Evolutionary conservation across 306 rosid genomes (phyloP).

Genomic region (Cucurbita moschata): DNA sequence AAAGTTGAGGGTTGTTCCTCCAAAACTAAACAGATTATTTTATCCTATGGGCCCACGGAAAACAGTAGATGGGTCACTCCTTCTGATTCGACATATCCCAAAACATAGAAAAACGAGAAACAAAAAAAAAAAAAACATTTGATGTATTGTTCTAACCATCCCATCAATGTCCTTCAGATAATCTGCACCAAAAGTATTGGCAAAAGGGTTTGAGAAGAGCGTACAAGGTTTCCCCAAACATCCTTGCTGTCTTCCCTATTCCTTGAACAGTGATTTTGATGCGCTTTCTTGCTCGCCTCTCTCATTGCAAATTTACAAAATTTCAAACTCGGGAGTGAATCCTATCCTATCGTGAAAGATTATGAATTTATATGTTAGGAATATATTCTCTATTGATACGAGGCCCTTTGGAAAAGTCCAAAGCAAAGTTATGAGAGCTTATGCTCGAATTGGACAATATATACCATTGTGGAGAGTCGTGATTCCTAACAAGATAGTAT

Average conservation of each 20-base stretch:
- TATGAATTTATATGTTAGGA: no score
- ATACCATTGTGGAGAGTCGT: no score
- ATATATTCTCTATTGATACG: no score
- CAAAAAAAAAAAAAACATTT: not conserved
- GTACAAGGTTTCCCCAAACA: slow-evolving; percentile 1
- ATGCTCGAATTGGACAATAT: no score
- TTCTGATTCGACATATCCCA: not conserved
- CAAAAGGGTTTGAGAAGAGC: not conserved
- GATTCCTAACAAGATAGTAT: no score
- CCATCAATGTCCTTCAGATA: not conserved
- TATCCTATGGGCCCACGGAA: not conserved
- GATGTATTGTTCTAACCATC: not conserved
- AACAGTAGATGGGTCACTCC: not conserved
- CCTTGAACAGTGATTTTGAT: not conserved
- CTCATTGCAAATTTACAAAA: not conserved
- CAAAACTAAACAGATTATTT: not conserved
- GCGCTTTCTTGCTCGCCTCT: not conserved
- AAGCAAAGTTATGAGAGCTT: no score
- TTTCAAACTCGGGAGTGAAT: no score
- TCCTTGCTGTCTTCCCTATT: not conserved
- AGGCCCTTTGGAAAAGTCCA: no score
- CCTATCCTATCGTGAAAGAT: no score
- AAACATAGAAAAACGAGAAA: not conserved
- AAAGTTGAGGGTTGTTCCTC: not conserved
- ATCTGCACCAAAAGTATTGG: not conserved